phyloP scores from a whole-genome alignment of 345 rosid genomes.

The Atalantia buxifolia region DNA sequence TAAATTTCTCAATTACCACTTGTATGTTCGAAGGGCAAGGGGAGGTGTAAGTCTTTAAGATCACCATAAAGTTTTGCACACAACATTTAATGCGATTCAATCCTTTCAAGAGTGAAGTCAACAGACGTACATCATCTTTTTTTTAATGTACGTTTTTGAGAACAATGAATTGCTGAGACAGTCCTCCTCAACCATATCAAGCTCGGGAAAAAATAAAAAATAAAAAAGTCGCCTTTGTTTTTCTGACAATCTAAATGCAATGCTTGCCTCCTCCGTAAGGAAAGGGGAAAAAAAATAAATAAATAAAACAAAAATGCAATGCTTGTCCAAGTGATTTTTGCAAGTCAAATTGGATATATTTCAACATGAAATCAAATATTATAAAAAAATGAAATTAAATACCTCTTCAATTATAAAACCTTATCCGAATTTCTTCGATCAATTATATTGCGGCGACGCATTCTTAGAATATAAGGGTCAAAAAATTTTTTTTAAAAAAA shows the following conservation, averaged over 20 bases:
- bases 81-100: slow-evolving; percentile 9
- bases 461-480: too few relatives aligned
- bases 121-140: not conserved
- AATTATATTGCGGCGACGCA: too few relatives aligned
- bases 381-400: too few relatives aligned
- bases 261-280: not conserved
- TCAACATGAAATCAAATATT: too few relatives aligned
- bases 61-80: slow-evolving; percentile 6
- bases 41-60: slow-evolving; percentile 7
- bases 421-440: too few relatives aligned
- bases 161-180: not conserved
- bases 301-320: not conserved
- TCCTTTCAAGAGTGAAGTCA: not conserved
- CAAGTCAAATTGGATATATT: too few relatives aligned
- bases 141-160: not conserved
- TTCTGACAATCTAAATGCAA: not conserved
- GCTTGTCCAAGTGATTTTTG: not conserved
- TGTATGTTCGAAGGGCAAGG: not conserved
- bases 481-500: too few relatives aligned
- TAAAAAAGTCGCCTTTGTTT: not conserved
- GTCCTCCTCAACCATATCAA: not conserved
- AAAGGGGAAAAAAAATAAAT: too few relatives aligned
- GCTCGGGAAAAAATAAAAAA: not conserved
- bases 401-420: too few relatives aligned
- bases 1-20: not conserved